These are phyloP conservation scores for Neurospora sp. DNA, from an alignment of 495 filamentous ascomycete genomes.

Conservation along the genomic window DNA sequence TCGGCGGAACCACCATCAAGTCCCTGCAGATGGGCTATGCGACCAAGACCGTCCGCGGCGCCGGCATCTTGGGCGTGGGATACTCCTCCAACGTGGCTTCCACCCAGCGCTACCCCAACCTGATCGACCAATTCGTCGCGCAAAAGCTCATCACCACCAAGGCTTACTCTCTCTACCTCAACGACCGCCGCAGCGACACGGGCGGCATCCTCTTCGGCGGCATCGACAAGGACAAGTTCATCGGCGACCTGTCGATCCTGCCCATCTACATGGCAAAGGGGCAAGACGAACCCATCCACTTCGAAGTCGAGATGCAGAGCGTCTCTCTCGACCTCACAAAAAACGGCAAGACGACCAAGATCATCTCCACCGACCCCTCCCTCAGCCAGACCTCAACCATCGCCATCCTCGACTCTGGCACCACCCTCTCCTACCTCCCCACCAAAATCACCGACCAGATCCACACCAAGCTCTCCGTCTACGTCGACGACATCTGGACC, in stretches of 20 bases:
- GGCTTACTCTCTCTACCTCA: constrained; percentile 80
- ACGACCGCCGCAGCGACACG: constrained; percentile 48
- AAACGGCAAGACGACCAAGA: constrained; percentile 22
- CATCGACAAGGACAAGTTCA: constrained; percentile 76
- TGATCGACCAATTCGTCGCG: constrained; percentile 62
- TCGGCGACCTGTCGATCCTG: constrained; percentile 58
- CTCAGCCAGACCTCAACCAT: constrained; percentile 25
- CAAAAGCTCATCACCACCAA: constrained; percentile 63
- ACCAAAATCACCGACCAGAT: constrained; percentile 46
- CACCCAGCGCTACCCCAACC: constrained; percentile 56
- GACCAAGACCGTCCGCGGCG: constrained; percentile 51
- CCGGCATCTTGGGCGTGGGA: constrained; percentile 85
- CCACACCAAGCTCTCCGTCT: constrained; percentile 46
- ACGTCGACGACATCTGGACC: constrained; percentile 29
- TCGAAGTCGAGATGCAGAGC: constrained; percentile 28
- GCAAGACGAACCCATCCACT: constrained; percentile 24
- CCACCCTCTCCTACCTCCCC: constrained; percentile 71
- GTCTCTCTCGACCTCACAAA: constrained; percentile 19
- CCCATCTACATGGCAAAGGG: constrained; percentile 45
- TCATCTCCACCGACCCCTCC: constrained; percentile 32
- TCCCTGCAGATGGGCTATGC: constrained; percentile 78
- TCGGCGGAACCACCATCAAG: constrained; percentile 55
- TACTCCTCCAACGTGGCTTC: constrained; percentile 69
- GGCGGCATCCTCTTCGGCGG: constrained; percentile 88
- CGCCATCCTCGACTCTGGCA: constrained; percentile 82